Base-by-base conservation (phyloP, 208 protist genomes). In the Wallacemonas rigidus region DNA sequence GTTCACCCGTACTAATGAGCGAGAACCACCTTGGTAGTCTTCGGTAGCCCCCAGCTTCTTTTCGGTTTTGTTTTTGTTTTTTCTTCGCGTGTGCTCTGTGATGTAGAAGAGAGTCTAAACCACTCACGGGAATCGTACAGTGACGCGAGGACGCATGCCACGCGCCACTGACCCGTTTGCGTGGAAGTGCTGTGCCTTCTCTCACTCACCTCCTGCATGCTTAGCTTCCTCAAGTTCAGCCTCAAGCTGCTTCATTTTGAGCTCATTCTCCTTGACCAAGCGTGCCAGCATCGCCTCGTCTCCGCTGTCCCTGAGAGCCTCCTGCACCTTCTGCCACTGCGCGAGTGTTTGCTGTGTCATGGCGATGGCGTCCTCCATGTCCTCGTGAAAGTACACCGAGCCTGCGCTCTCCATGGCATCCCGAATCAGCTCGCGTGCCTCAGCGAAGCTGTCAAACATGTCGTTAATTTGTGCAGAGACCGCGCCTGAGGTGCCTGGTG, bases 161-260 rank as follows among this genome's bases (percentile, higher is more conserved):
- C 26, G 26, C 26, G 26, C 26, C 26, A 26, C 26, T 26, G 26
- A 26, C 26, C 26, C 26, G 26, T 26, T 26, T 26, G 26, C 26
- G 26, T 26, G 26, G 26, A 26, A 35, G 17, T 38, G 14, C 53
- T 7, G 17, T 17, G 14, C 14, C 14, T 57, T 36, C 57, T 39
- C 56, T 64, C 54, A 74, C 12, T 79, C 64, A 35, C 61, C 71
- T 17, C 75, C 69, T 26, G 74, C 71, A 43, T 85, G 56, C 39
- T 78, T 62, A 14, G 69, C 76, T 36, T 74, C 74, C 43, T 91
- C 87, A 12, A 95, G 67, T 51, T 95, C 90, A 6, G 68, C 83
- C 51, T 77, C 35, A 43, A 95, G 77, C 53, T 95, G 90, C 47
- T 85, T 83, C 36, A 95, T 86, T 62, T 92, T 95, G 4, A 92